Evolutionary conservation across 345 rosid genomes (phyloP), one percentile per base, ranked within the genome.

Genomic region (Dovyalis caffra): DNA sequence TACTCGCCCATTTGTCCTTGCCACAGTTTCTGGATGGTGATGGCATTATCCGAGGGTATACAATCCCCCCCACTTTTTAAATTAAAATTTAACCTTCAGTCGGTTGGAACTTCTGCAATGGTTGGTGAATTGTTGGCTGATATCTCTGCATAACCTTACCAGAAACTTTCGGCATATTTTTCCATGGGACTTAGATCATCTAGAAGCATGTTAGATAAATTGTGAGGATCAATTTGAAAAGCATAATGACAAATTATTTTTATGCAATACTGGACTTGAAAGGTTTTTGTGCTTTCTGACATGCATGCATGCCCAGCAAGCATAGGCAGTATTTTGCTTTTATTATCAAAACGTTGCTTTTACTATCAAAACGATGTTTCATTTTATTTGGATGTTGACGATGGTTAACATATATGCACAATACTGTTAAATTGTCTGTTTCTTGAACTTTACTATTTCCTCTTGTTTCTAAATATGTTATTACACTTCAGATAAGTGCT

Each of bases 11-110:
- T 53, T 71, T 96, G 64, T 92, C 97, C 8, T 33, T 92, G 77
- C 99, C 99, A 9, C 79, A 89, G 71, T 88, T 86, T 76, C 77
- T 88, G 64, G 87, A 68, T n/a, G 97, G 99, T 3, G 85, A 91
- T 86, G 93, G 98, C 89, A 80, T 96, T 73, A 87, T 96, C 91
- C 80, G 82, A 85, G 95, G 99, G 98, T 95, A 90, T 3, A 25
- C 5, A 33, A 11, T 3, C 37, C 29, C 15, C 5, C 7, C 9
- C 3, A 8, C 40, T n/a, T 37, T 25, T 51, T 43, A 25, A 26
- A 58, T 23, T 64, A 29, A 35, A 35, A 31, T 56, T 57, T 76
- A 35, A 62, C 66, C 6, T 68, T 47, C 18, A 37, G 14, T 23
- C 26, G 43, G 26, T 53, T 0, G 43, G 37, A 51, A 64, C 18